phyloP scores from a whole-genome alignment of 2,329 filamentous ascomycete genomes.

The Teratosphaeria viscida region DNA sequence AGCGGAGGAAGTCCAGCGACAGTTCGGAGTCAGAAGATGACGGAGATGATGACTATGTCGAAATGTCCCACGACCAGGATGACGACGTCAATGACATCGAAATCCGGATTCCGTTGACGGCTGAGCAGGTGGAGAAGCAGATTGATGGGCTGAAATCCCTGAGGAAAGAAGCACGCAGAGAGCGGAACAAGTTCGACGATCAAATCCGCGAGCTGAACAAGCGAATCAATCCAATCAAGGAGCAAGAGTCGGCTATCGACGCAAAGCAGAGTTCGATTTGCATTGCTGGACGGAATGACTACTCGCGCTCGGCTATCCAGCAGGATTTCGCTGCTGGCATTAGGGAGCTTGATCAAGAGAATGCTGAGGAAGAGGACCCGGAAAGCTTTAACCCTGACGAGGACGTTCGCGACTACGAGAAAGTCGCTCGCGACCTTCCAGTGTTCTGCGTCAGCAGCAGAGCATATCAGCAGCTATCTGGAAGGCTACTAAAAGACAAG shows the following conservation, averaged over 20 bases:
- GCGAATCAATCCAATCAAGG: slow-evolving; percentile 20
- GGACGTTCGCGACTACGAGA: slow-evolving; percentile 48
- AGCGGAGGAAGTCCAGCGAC: slow-evolving; percentile 8
- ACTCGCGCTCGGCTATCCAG: slow-evolving; percentile 45
- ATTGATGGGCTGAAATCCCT: slow-evolving; percentile 33
- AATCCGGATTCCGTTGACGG: slow-evolving; percentile 29
- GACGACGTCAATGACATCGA: background rate
- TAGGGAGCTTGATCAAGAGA: slow-evolving; percentile 49
- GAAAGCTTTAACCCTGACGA: slow-evolving; percentile 44
- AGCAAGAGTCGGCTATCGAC: slow-evolving; percentile 23
- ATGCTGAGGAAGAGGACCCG: slow-evolving; percentile 43
- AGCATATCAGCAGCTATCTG: slow-evolving; percentile 53
- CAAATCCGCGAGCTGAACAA: slow-evolving; percentile 24
- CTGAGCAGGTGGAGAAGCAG: slow-evolving; percentile 31
- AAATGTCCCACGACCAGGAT: slow-evolving; percentile 12
- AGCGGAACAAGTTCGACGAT: slow-evolving; percentile 17
- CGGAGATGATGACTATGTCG: slow-evolving; percentile 17
- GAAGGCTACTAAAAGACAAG: slow-evolving; percentile 43
- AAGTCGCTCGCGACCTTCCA: slow-evolving; percentile 45
- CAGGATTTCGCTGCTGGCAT: slow-evolving; percentile 51
- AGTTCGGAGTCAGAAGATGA: slow-evolving; percentile 15
- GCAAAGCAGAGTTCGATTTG: slow-evolving; percentile 32
- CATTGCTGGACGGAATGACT: slow-evolving; percentile 47
- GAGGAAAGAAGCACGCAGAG: slow-evolving; percentile 29
- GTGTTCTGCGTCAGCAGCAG: slow-evolving; percentile 56